These are phyloP conservation scores for Trichosanthes truncata DNA, from an alignment of 306 rosid species.

Conservation along the genomic window DNA sequence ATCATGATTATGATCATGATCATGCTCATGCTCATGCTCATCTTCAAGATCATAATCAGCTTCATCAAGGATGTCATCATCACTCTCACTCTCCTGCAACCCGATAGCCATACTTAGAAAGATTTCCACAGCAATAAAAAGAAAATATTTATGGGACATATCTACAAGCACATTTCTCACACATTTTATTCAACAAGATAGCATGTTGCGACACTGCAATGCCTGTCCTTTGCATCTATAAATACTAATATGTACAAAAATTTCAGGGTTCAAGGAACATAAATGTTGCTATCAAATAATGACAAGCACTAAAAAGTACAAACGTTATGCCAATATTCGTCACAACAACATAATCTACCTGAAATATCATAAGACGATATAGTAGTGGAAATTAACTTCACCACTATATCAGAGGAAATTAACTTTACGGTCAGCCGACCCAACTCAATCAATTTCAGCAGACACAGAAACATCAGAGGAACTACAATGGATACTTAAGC, in stretches of 20 bases:
- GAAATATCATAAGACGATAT: neutral
- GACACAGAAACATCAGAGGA: neutral
- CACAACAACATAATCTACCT: neutral
- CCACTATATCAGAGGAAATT: neutral
- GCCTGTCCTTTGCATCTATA: neutral
- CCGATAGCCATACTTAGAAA: neutral
- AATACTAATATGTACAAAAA: neutral
- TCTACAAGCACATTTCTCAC: neutral
- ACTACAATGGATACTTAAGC: neutral
- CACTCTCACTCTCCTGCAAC: conserved; percentile 74
- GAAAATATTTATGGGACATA: neutral
- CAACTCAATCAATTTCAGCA: neutral
- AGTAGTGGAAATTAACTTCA: no score
- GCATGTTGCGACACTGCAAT: neutral
- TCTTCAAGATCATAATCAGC: conserved; percentile 88
- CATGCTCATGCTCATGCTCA: conserved; percentile 84
- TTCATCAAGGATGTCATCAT: conserved; percentile 79
- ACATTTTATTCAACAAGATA: neutral
- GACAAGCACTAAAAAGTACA: neutral
- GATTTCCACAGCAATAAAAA: neutral
- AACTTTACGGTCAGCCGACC: neutral
- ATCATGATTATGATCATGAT: conserved; percentile 50
- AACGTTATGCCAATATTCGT: no score
- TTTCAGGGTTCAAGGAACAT: neutral
- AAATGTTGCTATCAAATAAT: neutral